A percentile compares a stretch with the other conserved stretches of the same genome.
phyloP scores from a whole-genome alignment of 2,329 filamentous ascomycete species.

The Triangularia setosa region DNA sequence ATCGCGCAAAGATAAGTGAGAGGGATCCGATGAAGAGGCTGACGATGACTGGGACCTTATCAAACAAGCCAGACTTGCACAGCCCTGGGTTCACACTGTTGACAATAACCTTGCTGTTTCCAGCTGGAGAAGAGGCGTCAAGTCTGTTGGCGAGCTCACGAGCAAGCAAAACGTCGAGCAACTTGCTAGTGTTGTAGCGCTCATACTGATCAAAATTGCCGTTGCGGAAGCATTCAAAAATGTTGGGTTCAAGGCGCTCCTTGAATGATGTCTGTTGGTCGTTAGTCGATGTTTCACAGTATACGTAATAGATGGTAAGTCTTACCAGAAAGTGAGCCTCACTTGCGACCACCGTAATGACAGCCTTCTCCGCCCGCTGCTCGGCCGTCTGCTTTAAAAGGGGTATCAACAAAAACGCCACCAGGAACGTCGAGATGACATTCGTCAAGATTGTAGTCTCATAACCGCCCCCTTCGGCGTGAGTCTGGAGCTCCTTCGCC shows the following conservation, averaged over 20 bases:
- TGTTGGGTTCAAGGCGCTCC: slow-evolving; percentile 29
- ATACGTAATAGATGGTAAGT: background rate
- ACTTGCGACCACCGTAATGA: slow-evolving; percentile 39
- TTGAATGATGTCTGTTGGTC: slow-evolving; percentile 31
- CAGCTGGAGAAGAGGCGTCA: slow-evolving; percentile 20
- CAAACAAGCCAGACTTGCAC: slow-evolving; percentile 26
- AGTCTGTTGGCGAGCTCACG: slow-evolving; percentile 33
- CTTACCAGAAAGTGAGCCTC: slow-evolving; percentile 34
- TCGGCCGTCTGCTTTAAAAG: slow-evolving; percentile 35
- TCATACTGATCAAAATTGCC: slow-evolving; percentile 23
- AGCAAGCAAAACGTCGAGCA: slow-evolving; percentile 15
- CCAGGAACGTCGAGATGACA: slow-evolving; percentile 43
- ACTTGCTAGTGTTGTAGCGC: slow-evolving; percentile 25
- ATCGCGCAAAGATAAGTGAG: slow-evolving; percentile 7
- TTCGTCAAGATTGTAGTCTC: slow-evolving; percentile 45
- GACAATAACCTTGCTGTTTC: slow-evolving; percentile 34
- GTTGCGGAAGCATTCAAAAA: slow-evolving; percentile 30
- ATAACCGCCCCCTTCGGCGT: slow-evolving; percentile 33
- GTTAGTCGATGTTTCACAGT: slow-evolving; percentile 10
- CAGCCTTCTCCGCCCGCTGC: slow-evolving; percentile 25
- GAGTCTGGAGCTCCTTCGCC: slow-evolving; percentile 12
- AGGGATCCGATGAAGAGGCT: background rate
- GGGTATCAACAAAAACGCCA: slow-evolving; percentile 42
- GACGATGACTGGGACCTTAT: background rate
- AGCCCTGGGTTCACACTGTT: slow-evolving; percentile 32